Base-by-base conservation (phyloP, 371 early-diverging fungal genomes). In the Phascolomyces articulosus region DNA sequence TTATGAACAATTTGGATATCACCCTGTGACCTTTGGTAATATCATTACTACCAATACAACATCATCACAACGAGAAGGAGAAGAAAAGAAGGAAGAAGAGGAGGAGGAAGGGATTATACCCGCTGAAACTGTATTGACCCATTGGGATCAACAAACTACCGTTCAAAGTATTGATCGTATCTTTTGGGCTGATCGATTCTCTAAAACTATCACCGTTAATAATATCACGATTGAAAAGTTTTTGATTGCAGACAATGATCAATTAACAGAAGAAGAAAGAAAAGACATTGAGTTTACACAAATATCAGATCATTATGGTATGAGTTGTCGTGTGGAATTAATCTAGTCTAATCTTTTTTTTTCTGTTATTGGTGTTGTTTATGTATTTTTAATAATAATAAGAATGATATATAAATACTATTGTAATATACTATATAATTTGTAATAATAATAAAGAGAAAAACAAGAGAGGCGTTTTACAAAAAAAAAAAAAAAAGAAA, bases 1-100 rank as follows among this genome's bases (percentile, higher is more conserved):
- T 18, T 79, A 83, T 29, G 79, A 87, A 54, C 70, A 74, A 6
- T 77, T 78, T 40, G 87, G 87, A 10, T 80, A 88, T 65, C 94
- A 93, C 61, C 93, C 94, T 2, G 86, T 95, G 21, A 93, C 95
- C 1, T 92, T 88, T 74, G 91, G 88, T 26, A 90, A 93, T 61
- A 76, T 80, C 21, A 64, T 78, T 0, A 67, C 72, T n/a, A n/a
- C n/a, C n/a, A n/a, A n/a, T n/a, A n/a, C n/a, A n/a, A n/a, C n/a
- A n/a, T n/a, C n/a, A n/a, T n/a, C n/a, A n/a, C n/a, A n/a, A n/a
- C n/a, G n/a, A n/a, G n/a, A n/a, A n/a, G n/a, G n/a, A n/a, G n/a
- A n/a, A n/a, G n/a, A n/a, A n/a, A n/a, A n/a, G n/a, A n/a, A n/a
- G 3, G 77, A 72, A 61, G 62, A 57, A 1, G 74, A 85, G 11